Base-by-base conservation (phyloP, 495 filamentous ascomycete genomes). In the Daldinia concentrica region DNA sequence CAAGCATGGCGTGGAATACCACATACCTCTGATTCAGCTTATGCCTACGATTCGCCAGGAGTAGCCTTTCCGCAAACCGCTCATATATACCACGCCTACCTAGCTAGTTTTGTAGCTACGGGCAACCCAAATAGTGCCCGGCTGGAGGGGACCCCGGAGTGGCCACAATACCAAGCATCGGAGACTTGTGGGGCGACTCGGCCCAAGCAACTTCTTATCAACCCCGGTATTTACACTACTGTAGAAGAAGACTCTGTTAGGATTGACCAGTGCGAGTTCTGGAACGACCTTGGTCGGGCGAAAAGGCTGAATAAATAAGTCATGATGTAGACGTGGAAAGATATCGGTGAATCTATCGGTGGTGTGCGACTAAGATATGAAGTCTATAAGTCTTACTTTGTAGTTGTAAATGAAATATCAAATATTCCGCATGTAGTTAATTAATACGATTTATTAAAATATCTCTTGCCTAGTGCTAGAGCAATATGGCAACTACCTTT, bases 1-100 rank as follows among this genome's bases (percentile, higher is more conserved):
- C 54, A 57, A 12, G 54, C 54, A 9, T 57, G 54, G 54, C 54
- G 54, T 11, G 54, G 54, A 6, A 36, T 57, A 2, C 54, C 54
- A 11, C 54, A 57, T 17, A 36, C 54, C 14, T 57, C 54, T 15
- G 54, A 57, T 24, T 37, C 54, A 5, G 54, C 54, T 11, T 57
- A 57, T 17, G 30, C 54, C 6, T 57, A 24, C 30, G 54, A 57
- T 17, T 57, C 54, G 2, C 17, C 54, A 22, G 29, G n/a, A 4
- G 54, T 36, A 11, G 30, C 54, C 29, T 57, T 57, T 11, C 54
- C 54, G n/a, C 30, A 19, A 5, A 57, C 54, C 7, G 54, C 54
- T 1, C 54, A 57, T 22, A 57, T 57, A 29, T 57, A 57, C n/a
- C 54, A 57, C 30, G 54, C 30, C 0, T 57, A 57, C 30, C 30